Base-by-base conservation (phyloP, 2,329 filamentous ascomycete species). In the Dissoconium aciculare region DNA sequence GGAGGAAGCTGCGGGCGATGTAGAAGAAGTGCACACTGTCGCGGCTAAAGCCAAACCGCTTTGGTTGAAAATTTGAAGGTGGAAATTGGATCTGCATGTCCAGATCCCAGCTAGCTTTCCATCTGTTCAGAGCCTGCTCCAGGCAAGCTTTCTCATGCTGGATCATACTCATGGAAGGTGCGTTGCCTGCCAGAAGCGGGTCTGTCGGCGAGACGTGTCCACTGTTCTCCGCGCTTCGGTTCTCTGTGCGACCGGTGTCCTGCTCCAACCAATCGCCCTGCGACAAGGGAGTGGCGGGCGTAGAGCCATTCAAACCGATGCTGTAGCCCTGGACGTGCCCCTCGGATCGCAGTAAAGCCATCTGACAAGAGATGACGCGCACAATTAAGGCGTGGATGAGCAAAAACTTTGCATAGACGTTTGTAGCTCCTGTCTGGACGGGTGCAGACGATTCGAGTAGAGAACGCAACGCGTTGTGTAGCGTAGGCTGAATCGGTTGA, bases 21-120 rank as follows among this genome's bases (percentile, higher is more conserved):
- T 72, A 82, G 56, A 75, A 82, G 50, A 76, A 82, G 44, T 79
- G 75, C 10, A 80, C 68, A 2, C 68, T 76, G 43, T 82, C 77
- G 29, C 75, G 60, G 32, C 71, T 80, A 52, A 81, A 81, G 1
- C 78, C 77, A 40, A 74, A 66, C 11, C 76, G 69, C 28, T 64
- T 62, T 29, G 66, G 67, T n/a, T 59, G 60, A 4, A 59, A 49
- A n/a, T 57, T 58, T 4, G 52, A 47, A 14, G 58, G 68, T 5
- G 73, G 70, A 38, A 80, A 82, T 47, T 83, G 77, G 21, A 67
- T 57, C 9, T 65, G 60, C 60, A 79, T 74, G 44, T 83, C 78
- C 34, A 62, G 56, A 48, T 82, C 77, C 77, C 78, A 82, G 37
- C 66, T 68, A 11, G 60, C 60, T 55, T 82, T 82, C 68, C 78